Evolutionary conservation across 441 rosid species (phyloP).

Genomic region (Croton laevigatus): DNA sequence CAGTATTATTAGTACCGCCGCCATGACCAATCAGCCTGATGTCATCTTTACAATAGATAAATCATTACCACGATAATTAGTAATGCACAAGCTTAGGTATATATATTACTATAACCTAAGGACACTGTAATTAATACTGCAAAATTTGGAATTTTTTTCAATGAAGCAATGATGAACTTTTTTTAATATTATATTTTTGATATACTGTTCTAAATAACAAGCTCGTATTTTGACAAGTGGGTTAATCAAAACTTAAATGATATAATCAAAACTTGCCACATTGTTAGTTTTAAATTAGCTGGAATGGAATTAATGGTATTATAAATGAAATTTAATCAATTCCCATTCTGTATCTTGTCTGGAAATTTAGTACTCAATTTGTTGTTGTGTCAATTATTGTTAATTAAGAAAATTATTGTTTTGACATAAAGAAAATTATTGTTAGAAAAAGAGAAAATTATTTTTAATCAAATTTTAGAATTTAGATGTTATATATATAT

Average conservation of each 20-base stretch:
- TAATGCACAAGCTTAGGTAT: not conserved
- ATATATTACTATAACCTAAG: too few species aligned
- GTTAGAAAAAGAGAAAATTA: too few species aligned
- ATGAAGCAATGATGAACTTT: not conserved
- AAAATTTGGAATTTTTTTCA: not conserved
- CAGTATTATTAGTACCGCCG: too few species aligned
- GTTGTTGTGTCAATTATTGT: too few species aligned
- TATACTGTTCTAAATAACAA: too few species aligned
- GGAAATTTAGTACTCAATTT: too few species aligned
- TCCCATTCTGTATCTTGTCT: not conserved
- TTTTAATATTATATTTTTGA: not conserved
- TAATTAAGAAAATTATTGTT: too few species aligned
- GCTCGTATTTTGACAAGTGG: too few species aligned
- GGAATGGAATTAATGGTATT: not conserved
- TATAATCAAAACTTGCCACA: not conserved
- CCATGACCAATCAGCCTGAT: constrained; percentile 11
- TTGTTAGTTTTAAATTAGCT: not conserved
- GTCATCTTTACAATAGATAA: not conserved
- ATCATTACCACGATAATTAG: not conserved
- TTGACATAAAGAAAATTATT: too few species aligned
- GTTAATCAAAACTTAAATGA: not conserved
- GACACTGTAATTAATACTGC: not conserved
- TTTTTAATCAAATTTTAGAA: too few species aligned
- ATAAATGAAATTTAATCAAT: too few species aligned
- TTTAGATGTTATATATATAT: too few species aligned